Evolutionary conservation across 345 rosid genomes (phyloP), one percentile per base, ranked within the genome.

Genomic region (Rhizophora mangle): DNA sequence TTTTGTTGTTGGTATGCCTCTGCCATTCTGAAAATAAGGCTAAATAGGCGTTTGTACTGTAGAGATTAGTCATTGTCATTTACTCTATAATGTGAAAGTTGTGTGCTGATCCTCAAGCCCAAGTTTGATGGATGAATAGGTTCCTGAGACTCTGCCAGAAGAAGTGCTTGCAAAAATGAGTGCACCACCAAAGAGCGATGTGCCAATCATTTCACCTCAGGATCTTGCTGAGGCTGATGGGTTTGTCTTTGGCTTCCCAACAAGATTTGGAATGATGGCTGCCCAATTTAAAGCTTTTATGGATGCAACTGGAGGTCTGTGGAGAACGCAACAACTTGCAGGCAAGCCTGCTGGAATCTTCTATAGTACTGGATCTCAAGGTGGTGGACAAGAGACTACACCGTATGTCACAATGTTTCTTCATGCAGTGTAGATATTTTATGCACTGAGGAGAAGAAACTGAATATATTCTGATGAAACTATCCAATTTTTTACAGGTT

Each of bases 291-390:
- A 93, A 74, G 96, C 98, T 55, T 93, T 93, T 77, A 22, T 93
- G 65, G 98, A 93, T 71, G 90, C 96, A 63, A 93, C 98, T 19
- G 97, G 98, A 70, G 93, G 96, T 60, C 83, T 87, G 43, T 90
- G 98, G 98, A 90, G 91, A 73, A 81, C 98, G 57, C 98, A 88
- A 57, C 83, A 84, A 70, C 98, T 93, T 27, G 96, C 98, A 0
- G 98, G 98, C 68, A 93, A 88, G 76, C 96, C 98, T 66, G 98
- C 98, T 52, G 98, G 98, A 61, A 79, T 93, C 80, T 93, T 93
- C 85, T 90, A 81, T 72, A 89, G 98, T 86, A 93, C 98, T n/a
- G 98, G 98, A 56, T 93, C 98, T 68, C 97, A 93, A 82, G 98
- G 98, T 37, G 98, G 98, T 57, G 98, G 98, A 60, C 98, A 93